These are phyloP conservation scores for Sutorius eximius DNA, from an alignment of 1,284 basidiomycete genomes.

Conservation along the genomic window DNA sequence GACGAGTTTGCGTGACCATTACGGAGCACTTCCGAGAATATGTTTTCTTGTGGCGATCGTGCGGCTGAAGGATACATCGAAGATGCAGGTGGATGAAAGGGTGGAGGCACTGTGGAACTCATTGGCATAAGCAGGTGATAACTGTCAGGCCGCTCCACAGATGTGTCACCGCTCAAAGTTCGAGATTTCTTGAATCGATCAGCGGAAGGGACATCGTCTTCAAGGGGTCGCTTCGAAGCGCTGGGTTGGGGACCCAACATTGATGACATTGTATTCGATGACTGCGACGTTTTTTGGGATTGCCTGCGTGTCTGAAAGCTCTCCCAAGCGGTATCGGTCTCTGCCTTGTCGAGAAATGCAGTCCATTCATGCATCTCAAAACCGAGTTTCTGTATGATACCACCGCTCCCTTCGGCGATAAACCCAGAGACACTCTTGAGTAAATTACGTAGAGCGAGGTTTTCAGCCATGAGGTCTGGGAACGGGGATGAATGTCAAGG, in stretches of 20 bases:
- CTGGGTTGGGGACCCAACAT: conserved; percentile 27
- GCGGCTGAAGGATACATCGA: conserved; percentile 35
- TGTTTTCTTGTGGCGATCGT: conserved; percentile 44
- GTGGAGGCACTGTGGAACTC: conserved; percentile 39
- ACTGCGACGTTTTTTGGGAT: conserved; percentile 29
- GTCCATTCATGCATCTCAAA: conserved; percentile 78
- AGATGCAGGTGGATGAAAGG: conserved; percentile 38
- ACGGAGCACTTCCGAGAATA: conserved; percentile 66
- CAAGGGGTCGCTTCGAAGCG: conserved; percentile 41
- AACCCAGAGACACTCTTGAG: conserved; percentile 75
- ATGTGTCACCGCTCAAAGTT: conserved; percentile 38
- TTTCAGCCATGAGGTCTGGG: conserved; percentile 83
- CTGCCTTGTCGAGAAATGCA: conserved; percentile 76
- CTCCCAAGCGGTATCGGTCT: conserved; percentile 90
- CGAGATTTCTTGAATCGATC: conserved; percentile 54
- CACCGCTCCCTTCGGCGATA: conserved; percentile 81
- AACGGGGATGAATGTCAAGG: conserved; percentile 8
- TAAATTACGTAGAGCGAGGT: conserved; percentile 77
- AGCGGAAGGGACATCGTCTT: conserved; percentile 46
- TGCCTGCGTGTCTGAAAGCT: conserved; percentile 69
- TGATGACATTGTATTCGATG: conserved; percentile 32
- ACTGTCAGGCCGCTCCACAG: conserved; percentile 43
- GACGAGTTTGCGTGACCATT: conserved; percentile 52
- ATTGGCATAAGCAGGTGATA: conserved; percentile 60
- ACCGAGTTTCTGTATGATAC: conserved; percentile 76